A percentile compares a stretch with the other conserved stretches of the same genome.
Evolutionary conservation across 345 rosid species (phyloP).

Genomic region (Eucalyptus guilfoylei): DNA sequence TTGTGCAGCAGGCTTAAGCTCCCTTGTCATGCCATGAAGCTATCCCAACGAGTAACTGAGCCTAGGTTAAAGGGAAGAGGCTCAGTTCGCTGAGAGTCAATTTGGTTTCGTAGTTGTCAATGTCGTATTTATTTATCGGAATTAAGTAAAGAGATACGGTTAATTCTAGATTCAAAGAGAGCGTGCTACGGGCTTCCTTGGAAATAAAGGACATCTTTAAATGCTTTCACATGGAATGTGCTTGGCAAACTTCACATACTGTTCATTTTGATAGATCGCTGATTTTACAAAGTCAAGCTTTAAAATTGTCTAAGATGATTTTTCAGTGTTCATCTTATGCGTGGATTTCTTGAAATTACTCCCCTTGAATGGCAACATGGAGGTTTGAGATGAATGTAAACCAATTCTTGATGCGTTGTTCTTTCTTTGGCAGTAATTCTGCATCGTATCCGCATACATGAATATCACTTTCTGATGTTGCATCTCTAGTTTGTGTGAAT

Average conservation of each 20-base stretch:
- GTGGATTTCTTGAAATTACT: neutral
- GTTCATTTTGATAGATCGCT: neutral
- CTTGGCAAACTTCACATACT: neutral
- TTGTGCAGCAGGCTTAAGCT: neutral
- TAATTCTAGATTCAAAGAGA: neutral
- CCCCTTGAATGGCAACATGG: neutral
- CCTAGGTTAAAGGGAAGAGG: neutral
- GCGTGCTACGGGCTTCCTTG: neutral
- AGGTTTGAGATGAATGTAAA: neutral
- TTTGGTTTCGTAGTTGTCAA: neutral
- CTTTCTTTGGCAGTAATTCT: neutral
- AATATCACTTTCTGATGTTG: neutral
- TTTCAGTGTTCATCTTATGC: neutral
- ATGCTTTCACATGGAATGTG: neutral
- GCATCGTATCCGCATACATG: neutral
- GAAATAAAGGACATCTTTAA: neutral
- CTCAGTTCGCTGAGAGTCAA: neutral
- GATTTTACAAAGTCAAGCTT: neutral
- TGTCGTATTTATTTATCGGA: neutral
- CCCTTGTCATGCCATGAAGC: neutral
- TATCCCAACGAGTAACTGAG: neutral
- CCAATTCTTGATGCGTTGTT: neutral
- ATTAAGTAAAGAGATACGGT: neutral
- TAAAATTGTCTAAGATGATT: neutral
- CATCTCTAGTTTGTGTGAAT: neutral